These are phyloP conservation scores for Daucus carota DNA, from an alignment of 129 eudicot species.

Conservation along the genomic window DNA sequence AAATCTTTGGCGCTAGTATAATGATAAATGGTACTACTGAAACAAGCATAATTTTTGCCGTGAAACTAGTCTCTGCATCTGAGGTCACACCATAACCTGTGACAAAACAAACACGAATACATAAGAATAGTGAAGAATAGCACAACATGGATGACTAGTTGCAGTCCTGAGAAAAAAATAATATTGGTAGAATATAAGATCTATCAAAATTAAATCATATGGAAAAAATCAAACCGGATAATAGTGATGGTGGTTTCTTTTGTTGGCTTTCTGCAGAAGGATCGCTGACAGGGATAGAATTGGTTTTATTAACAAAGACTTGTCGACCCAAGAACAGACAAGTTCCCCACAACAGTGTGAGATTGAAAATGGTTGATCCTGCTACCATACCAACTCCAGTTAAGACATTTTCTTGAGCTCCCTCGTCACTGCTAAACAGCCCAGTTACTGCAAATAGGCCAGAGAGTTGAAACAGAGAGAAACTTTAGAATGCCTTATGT, in stretches of 20 bases:
- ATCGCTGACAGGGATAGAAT: conserved; percentile 14
- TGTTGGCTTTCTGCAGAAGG: conserved; percentile 12
- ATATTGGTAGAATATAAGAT: background rate
- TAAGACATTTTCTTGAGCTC: conserved; percentile 51
- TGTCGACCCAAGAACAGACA: conserved; percentile 46
- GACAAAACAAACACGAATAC: background rate
- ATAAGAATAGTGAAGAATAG: background rate
- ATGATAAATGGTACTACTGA: background rate
- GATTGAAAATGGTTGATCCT: conserved; percentile 63
- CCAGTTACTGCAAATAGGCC: conserved; percentile 45
- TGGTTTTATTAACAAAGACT: conserved; percentile 15
- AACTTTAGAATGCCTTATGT: background rate
- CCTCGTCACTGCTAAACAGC: conserved; percentile 38
- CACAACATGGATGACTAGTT: background rate
- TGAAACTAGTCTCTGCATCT: conserved; percentile 4
- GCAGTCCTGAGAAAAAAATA: background rate
- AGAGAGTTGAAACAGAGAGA: background rate
- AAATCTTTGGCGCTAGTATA: background rate
- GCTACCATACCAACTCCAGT: conserved; percentile 71
- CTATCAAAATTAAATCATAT: background rate
- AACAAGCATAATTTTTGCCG: conserved; percentile 5
- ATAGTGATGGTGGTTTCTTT: conserved; percentile 21
- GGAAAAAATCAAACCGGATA: conserved; percentile 26
- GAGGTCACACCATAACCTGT: conserved; percentile 1
- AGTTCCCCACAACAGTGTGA: conserved; percentile 75